phyloP scores from a whole-genome alignment of 768 basidiomycete genomes.

The Hemileccinum rubropunctum region DNA sequence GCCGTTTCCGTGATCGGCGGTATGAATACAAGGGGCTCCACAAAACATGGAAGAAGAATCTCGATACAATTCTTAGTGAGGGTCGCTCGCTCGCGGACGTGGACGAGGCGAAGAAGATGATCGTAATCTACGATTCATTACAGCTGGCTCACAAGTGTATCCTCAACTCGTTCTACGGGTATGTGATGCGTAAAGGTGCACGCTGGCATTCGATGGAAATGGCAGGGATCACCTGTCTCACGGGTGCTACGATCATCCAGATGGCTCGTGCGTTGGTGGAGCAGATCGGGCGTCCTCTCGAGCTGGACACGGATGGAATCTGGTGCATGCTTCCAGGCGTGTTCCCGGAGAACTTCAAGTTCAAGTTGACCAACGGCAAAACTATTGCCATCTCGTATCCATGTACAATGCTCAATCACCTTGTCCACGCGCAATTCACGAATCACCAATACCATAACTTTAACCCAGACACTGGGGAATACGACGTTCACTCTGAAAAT shows the following conservation, averaged over 20 bases:
- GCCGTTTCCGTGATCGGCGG: slow-evolving; percentile 92
- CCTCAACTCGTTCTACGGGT: slow-evolving; percentile 99
- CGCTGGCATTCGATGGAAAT: slow-evolving; percentile 99
- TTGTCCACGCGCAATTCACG: slow-evolving; percentile 93
- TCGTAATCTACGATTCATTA: slow-evolving; percentile 96
- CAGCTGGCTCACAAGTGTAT: slow-evolving; percentile 99
- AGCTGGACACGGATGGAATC: slow-evolving; percentile 98
- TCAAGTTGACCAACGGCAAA: slow-evolving; percentile 87
- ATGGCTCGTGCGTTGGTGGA: slow-evolving; percentile 98
- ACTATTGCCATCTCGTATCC: slow-evolving; percentile 90
- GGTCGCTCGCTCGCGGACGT: slow-evolving; percentile 79
- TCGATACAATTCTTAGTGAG: slow-evolving; percentile 70
- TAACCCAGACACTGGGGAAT: slow-evolving; percentile 80
- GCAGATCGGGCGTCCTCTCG: slow-evolving; percentile 94
- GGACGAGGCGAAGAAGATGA: slow-evolving; percentile 98
- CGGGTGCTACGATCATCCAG: slow-evolving; percentile 97
- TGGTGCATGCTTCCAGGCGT: slow-evolving; percentile 99
- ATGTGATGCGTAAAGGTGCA: slow-evolving; percentile 99
- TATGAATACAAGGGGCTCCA: slow-evolving; percentile 99
- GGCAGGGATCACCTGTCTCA: slow-evolving; percentile 98
- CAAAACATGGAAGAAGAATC: slow-evolving; percentile 99
- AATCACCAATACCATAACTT: slow-evolving; percentile 97
- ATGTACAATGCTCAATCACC: slow-evolving; percentile 99
- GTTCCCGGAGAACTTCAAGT: slow-evolving; percentile 98
- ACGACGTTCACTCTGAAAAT: slow-evolving; percentile 88